Evolutionary conservation across 352 stramenopile species (phyloP), one percentile per base, ranked within the genome.

Genomic region (Pilasporangium apinafurcum): DNA sequence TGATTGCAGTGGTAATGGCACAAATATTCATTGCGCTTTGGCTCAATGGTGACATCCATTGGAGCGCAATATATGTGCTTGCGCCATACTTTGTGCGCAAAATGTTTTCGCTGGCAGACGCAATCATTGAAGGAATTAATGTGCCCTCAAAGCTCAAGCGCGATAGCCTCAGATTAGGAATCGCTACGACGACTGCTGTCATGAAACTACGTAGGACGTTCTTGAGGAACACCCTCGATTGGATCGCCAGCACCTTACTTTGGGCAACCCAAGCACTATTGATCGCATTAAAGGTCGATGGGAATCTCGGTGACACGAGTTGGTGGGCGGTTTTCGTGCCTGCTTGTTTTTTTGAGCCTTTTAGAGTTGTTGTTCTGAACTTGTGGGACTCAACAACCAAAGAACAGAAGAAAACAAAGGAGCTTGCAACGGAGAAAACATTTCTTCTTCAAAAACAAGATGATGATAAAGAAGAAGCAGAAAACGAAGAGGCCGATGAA

Each of bases 261-360:
- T 72, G 81, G 0, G 65, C 91, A n/a, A 45, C 55, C 0, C 79
- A 91, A 40, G 78, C 55, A 13, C 57, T 83, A 33, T 50, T 93
- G 2, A 33, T 93, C 25, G 74, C 48, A 7, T 59, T 88, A 29
- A 89, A 90, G 51, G 59, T 93, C 27, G 78, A 93, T 44, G 52
- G 44, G 32, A 56, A 52, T 21, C 35, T 91, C 25, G 54, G 57
- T 30, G 57, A 68, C 28, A 51, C 63, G 7, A 89, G 62, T 40
- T 93, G 81, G 81, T 93, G 81, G 81, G 42, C 83, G 44, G 67
- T 89, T 10, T 91, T 93, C 52, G 51, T 83, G 8, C 81, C 81
- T 1, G 53, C 91, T 28, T 93, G 81, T 78, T 50, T 90, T 28
- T 89, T 84, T 42, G 43, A 87, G 5, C 46, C 39, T 12, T 86